Percentiles rank a stretch among this genome's conserved stretches.
Evolutionary conservation across 371 early-diverging fungal species (phyloP).

Genomic region (Lichtheimia ornata): DNA sequence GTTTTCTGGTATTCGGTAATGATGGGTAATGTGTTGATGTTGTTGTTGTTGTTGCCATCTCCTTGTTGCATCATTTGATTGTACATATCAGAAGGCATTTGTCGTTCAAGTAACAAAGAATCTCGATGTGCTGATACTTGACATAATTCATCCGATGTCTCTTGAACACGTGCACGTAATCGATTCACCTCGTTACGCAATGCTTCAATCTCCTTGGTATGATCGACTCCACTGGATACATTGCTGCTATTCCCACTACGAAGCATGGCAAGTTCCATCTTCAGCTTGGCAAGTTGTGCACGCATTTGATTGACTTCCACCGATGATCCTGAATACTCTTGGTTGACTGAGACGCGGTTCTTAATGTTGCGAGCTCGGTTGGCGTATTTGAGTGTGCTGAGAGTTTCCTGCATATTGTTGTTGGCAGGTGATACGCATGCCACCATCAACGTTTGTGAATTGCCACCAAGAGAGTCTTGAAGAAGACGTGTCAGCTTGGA

Average conservation of each 20-base stretch:
- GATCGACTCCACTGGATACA: slow-evolving; percentile 27
- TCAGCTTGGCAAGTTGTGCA: slow-evolving; percentile 66
- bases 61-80: slow-evolving; percentile 1
- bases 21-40: slow-evolving; percentile 6
- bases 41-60: not conserved
- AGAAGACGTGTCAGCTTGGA: slow-evolving; percentile 95
- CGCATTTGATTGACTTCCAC: slow-evolving; percentile 70
- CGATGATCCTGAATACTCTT: slow-evolving; percentile 46
- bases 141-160: slow-evolving; percentile 51
- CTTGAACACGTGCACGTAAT: slow-evolving; percentile 49
- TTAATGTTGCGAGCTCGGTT: slow-evolving; percentile 85
- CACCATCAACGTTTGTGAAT: slow-evolving; percentile 87
- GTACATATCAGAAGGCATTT: slow-evolving; percentile 20
- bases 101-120: slow-evolving; percentile 53
- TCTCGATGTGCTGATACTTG: slow-evolving; percentile 58
- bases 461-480: slow-evolving; percentile 91
- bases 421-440: slow-evolving; percentile 88
- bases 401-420: slow-evolving; percentile 81
- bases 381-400: slow-evolving; percentile 91
- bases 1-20: slow-evolving; percentile 55
- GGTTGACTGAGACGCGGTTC: slow-evolving; percentile 62
- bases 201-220: slow-evolving; percentile 27
- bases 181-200: slow-evolving; percentile 53
- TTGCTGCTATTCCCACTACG: slow-evolving; percentile 78
- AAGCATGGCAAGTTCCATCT: slow-evolving; percentile 57